These are phyloP conservation scores for Coleophoma eucalyptorum DNA, from an alignment of 2,329 filamentous ascomycete species.

Conservation along the genomic window DNA sequence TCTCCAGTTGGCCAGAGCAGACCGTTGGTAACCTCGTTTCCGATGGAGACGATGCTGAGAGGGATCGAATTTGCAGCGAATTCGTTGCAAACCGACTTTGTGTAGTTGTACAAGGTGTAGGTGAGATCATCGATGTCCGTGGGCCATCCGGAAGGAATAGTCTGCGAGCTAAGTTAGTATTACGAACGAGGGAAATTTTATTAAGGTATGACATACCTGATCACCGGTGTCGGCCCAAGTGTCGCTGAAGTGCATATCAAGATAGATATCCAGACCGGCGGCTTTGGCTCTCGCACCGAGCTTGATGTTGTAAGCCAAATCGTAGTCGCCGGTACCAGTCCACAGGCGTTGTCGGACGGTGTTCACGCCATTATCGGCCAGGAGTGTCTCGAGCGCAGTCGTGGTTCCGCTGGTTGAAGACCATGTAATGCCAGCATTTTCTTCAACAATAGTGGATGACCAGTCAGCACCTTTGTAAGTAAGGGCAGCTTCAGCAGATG, in stretches of 20 bases:
- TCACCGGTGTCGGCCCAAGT: slow-evolving; percentile 67
- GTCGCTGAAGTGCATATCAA: slow-evolving; percentile 66
- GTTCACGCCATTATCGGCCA: slow-evolving; percentile 60
- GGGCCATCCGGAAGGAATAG: slow-evolving; percentile 61
- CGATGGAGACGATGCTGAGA: slow-evolving; percentile 63
- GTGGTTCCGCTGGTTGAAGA: slow-evolving; percentile 48
- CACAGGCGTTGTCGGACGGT: slow-evolving; percentile 68
- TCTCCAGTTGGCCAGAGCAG: slow-evolving; percentile 63
- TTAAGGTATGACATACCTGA: slow-evolving; percentile 37
- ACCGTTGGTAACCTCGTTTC: slow-evolving; percentile 68
- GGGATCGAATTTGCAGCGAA: slow-evolving; percentile 53
- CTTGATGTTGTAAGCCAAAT: slow-evolving; percentile 65
- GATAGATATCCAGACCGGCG: slow-evolving; percentile 51
- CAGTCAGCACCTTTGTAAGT: slow-evolving; percentile 67
- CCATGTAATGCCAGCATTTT: slow-evolving; percentile 57
- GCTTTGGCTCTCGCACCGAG: slow-evolving; percentile 63
- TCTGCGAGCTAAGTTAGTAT: slow-evolving; percentile 19
- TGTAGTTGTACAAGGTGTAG: slow-evolving; percentile 67
- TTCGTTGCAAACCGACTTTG: slow-evolving; percentile 53
- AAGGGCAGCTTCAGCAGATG: slow-evolving; percentile 32
- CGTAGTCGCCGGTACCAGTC: slow-evolving; percentile 67
- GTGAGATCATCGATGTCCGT: slow-evolving; percentile 53
- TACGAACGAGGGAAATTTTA: slow-evolving; percentile 1
- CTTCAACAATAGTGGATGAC: slow-evolving; percentile 63
- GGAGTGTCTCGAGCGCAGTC: slow-evolving; percentile 58